phyloP scores from a whole-genome alignment of 148 eudicot species.

The Simmondsia chinensis region DNA sequence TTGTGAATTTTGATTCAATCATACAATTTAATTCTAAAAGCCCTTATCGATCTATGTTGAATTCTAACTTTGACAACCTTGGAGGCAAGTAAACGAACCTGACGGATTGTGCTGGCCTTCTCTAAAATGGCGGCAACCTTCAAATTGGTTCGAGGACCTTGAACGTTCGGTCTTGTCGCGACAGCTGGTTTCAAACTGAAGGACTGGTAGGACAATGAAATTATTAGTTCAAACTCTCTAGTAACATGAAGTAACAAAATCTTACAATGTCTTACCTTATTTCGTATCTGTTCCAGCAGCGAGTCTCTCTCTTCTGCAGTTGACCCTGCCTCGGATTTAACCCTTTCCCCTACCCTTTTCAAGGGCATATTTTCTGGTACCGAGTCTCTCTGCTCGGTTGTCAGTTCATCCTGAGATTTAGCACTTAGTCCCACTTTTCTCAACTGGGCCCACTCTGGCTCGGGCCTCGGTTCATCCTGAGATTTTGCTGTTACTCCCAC shows the following conservation, averaged over 20 bases:
- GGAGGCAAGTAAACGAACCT: constrained; percentile 28
- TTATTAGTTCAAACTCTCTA: constrained; percentile 9
- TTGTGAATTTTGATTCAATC: no score
- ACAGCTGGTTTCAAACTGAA: constrained; percentile 77
- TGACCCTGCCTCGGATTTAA: constrained; percentile 23
- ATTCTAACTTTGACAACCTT: no score
- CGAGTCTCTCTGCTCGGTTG: constrained; percentile 41
- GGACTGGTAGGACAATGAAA: constrained; percentile 34
- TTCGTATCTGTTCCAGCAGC: constrained; percentile 70
- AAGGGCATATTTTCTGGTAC: constrained; percentile 8
- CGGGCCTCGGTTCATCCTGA: no score
- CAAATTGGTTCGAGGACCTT: constrained; percentile 82
- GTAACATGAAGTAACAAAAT: no score
- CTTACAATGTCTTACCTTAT: constrained; percentile 66
- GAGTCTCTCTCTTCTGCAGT: constrained; percentile 62
- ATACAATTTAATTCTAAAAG: no score
- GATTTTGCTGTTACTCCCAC: no score
- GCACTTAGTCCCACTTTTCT: constrained; percentile 42
- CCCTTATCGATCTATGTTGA: no score
- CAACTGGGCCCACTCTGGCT: constrained; percentile 15
- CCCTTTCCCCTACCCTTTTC: constrained; percentile 40
- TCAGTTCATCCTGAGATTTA: constrained; percentile 18
- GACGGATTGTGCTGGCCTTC: constrained; percentile 91
- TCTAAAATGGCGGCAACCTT: constrained; percentile 91
- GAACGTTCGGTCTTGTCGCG: constrained; percentile 64